These are phyloP conservation scores for Diaporthe humulicola DNA, from an alignment of 2,329 filamentous ascomycete species.

Conservation along the genomic window DNA sequence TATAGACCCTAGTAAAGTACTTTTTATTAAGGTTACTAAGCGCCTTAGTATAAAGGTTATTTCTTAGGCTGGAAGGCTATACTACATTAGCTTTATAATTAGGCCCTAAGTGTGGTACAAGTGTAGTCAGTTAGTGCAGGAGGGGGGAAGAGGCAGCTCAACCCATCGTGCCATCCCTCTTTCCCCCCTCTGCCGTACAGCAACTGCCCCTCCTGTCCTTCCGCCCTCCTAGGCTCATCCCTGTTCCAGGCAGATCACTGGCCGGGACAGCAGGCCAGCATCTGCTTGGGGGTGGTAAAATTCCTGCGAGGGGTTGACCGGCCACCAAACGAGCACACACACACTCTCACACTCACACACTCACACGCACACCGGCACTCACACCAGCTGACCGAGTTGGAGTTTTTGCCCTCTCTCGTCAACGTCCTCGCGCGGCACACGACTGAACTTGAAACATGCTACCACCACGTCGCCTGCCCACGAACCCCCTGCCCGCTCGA, in stretches of 20 bases:
- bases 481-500: constrained; percentile 9
- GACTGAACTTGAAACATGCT: constrained; percentile 27
- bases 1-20: too few species aligned
- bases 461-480: background rate
- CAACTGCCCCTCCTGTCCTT: background rate
- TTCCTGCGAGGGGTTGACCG: constrained; percentile 15
- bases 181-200: background rate
- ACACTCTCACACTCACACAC: too few species aligned
- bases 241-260: constrained; percentile 13
- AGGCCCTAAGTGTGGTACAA: too few species aligned
- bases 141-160: background rate
- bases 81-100: too few species aligned
- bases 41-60: too few species aligned
- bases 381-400: constrained; percentile 10
- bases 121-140: background rate
- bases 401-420: constrained; percentile 15
- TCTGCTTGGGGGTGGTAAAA: constrained; percentile 24
- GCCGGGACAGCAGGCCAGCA: constrained; percentile 2
- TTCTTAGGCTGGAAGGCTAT: too few species aligned
- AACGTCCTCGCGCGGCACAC: constrained; percentile 16
- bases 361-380: background rate
- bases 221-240: constrained; percentile 2
- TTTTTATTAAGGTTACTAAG: too few species aligned
- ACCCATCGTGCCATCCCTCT: background rate
- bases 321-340: background rate